These are phyloP conservation scores for Myriosclerotinia curreyana DNA, from an alignment of 2,329 filamentous ascomycete species.

Conservation along the genomic window DNA sequence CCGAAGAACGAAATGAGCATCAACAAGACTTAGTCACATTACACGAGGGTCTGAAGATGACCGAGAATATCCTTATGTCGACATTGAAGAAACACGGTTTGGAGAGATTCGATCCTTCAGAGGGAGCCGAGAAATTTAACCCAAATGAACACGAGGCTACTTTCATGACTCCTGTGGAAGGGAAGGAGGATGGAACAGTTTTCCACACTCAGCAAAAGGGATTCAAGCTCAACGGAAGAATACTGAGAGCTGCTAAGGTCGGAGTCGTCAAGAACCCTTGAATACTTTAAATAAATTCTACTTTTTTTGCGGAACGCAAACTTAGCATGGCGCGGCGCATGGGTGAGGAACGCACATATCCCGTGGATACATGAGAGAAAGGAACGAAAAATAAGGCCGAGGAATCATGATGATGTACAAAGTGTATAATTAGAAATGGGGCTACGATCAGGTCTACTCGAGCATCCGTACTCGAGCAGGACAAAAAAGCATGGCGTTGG, in stretches of 20 bases:
- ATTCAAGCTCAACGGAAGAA: slow-evolving; percentile 86
- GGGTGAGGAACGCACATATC: background rate
- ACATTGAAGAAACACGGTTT: slow-evolving; percentile 93
- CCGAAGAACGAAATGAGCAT: slow-evolving; percentile 49
- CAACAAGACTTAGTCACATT: slow-evolving; percentile 74
- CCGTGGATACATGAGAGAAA: background rate
- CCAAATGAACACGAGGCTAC: slow-evolving; percentile 96
- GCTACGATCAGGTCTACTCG: slow-evolving; percentile 14
- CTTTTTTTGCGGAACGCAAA: background rate
- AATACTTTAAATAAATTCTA: background rate
- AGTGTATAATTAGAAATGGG: slow-evolving; percentile 23
- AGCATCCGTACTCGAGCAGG: slow-evolving; percentile 13
- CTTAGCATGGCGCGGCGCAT: background rate
- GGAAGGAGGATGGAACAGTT: slow-evolving; percentile 85
- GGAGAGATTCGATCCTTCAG: slow-evolving; percentile 76
- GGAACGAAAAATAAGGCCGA: background rate
- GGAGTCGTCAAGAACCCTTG: slow-evolving; percentile 81
- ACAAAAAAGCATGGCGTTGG: slow-evolving; percentile 19
- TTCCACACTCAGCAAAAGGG: slow-evolving; percentile 95
- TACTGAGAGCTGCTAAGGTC: slow-evolving; percentile 90
- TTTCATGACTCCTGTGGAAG: slow-evolving; percentile 84
- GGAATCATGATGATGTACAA: slow-evolving; percentile 19
- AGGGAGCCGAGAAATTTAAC: slow-evolving; percentile 80
- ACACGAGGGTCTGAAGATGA: slow-evolving; percentile 92
- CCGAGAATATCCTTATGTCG: slow-evolving; percentile 79